These are phyloP conservation scores for Lathyrus tuberosus DNA, from an alignment of 306 rosid genomes.

Conservation along the genomic window DNA sequence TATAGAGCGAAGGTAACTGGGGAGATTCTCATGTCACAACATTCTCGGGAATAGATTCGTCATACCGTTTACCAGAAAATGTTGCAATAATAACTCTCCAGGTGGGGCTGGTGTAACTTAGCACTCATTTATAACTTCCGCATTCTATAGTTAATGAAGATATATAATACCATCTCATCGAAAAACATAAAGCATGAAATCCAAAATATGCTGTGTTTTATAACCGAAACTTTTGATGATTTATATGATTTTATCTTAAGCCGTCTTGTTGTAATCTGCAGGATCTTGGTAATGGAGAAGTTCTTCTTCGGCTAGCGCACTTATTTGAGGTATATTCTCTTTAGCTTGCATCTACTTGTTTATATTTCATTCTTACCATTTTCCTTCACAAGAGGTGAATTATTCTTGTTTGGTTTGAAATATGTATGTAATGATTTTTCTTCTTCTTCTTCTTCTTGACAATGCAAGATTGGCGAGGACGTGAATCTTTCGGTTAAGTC, in stretches of 20 bases:
- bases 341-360: conserved; percentile 14
- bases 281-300: conserved; percentile 67
- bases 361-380: background rate
- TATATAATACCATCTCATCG: background rate
- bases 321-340: conserved; percentile 62
- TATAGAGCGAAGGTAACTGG: conserved; percentile 65
- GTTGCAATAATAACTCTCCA: conserved; percentile 77
- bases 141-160: background rate
- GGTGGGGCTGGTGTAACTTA: conserved; percentile 45
- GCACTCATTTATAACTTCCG: conserved; percentile 20
- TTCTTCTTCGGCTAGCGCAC: conserved; percentile 80
- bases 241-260: conserved; percentile 13
- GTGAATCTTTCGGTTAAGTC: conserved; percentile 58
- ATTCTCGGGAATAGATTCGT: conserved; percentile 62
- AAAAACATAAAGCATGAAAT: background rate
- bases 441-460: conserved; percentile 5
- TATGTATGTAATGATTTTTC: background rate
- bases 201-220: background rate
- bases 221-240: background rate
- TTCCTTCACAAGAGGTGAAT: background rate
- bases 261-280: conserved; percentile 41
- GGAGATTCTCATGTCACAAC: conserved; percentile 58
- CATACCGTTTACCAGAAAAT: conserved; percentile 68
- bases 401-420: conserved; percentile 7
- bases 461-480: conserved; percentile 69